Base-by-base conservation (phyloP, 2,329 filamentous ascomycete species). In the Emergomyces africanus region DNA sequence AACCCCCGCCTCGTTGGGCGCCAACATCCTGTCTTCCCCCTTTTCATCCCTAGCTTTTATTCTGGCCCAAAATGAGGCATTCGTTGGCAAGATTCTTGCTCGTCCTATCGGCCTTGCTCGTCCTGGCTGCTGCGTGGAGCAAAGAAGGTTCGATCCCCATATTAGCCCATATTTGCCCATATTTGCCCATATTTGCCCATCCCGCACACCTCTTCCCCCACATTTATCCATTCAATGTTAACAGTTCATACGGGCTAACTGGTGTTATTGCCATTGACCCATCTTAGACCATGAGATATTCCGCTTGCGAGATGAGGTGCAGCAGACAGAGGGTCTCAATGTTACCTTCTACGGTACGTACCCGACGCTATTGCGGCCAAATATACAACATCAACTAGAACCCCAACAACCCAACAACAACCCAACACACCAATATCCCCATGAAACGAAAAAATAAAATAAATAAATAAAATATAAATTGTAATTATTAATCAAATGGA, bases 271-370 rank as follows among this genome's bases (percentile, higher is more conserved):
- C 25, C 33, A 37, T 54, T 59, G 18, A 15, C 39, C 20, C 35
- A 15, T 41, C 48, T 62, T 68, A 95, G 94, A 99, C 76, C 90
- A 95, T 71, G 94, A 99, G 77, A 97, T 99, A 77, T 99, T 99
- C 79, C 88, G 90, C 67, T 81, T 99, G 63, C 87, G 87, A 69
- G 90, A 96, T 76, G 94, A 97, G 72, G 83, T 99, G 59, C 77
- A 82, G 61, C 76, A 83, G 50, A 78, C 84, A 64, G 89, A 96
- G 72, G 90, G 94, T 60, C 69, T 79, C 57, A 86, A 88, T 63
- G 81, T 89, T 61, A 94, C 89, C 66, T 99, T 99, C 76, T 99
- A 99, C 82, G 79, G 77, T 79, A 71, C n/a, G 62, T 49, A 39
- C 50, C 41, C 3, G 50, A 39, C 20, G 20, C 41, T 20, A 41